phyloP scores from a whole-genome alignment of 805 yeast genomes.

The Metschnikowia drakensbergensis region DNA sequence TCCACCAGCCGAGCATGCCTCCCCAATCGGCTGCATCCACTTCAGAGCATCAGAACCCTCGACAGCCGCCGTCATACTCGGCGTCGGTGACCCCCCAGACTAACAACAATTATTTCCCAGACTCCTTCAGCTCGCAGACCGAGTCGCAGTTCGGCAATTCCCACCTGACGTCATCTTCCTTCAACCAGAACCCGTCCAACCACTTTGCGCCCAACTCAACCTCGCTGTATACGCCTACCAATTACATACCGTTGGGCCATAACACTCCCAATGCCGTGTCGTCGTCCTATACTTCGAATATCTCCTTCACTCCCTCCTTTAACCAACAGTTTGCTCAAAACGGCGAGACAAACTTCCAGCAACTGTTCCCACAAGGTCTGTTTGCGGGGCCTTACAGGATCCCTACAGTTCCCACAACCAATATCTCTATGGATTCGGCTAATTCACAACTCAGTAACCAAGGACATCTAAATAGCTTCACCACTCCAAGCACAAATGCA shows the following conservation, averaged over 20 bases:
- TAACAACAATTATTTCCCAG: constrained; percentile 5
- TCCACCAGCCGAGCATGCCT: neutral
- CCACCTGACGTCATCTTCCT: constrained; percentile 13
- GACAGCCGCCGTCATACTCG: constrained; percentile 19
- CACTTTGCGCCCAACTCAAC: constrained; percentile 1
- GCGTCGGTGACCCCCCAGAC: constrained; percentile 14
- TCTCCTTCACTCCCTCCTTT: constrained; percentile 35
- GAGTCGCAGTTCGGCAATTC: constrained; percentile 8
- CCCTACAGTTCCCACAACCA: constrained; percentile 52
- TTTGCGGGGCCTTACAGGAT: constrained; percentile 14
- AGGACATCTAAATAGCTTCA: neutral
- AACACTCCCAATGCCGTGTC: constrained; percentile 44
- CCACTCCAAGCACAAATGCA: constrained; percentile 1
- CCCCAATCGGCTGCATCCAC: neutral
- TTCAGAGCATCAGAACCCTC: constrained; percentile 11
- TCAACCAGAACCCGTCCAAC: constrained; percentile 7
- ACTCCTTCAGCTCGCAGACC: constrained; percentile 11
- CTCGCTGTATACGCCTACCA: constrained; percentile 16
- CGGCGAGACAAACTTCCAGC: constrained; percentile 4
- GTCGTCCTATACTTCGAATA: constrained; percentile 40
- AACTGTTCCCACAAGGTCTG: neutral
- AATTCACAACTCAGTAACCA: constrained; percentile 15
- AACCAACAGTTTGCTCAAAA: constrained; percentile 6
- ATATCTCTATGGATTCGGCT: constrained; percentile 47
- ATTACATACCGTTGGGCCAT: constrained; percentile 40